Evolutionary conservation across 2,329 filamentous ascomycete genomes (phyloP).

Genomic region (Trematosphaeria pertusa): DNA sequence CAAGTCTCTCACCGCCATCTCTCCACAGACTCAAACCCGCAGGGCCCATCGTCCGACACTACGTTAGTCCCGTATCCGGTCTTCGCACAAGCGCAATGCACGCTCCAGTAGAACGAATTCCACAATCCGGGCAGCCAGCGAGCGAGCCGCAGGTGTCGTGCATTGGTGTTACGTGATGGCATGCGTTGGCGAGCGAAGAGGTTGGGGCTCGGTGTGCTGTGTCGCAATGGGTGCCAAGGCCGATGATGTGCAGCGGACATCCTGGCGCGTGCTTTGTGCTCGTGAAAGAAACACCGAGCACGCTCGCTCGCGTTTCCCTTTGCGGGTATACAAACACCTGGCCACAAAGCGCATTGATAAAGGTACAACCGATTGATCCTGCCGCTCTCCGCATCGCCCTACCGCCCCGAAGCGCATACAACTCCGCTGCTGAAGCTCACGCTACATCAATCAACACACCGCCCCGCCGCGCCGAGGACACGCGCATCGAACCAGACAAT

Average conservation of each 20-base stretch:
- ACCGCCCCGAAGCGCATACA: no score
- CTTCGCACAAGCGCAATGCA: no score
- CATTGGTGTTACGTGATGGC: constrained; percentile 3
- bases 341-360: not conserved
- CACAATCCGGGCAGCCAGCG: no score
- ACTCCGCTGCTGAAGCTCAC: not conserved
- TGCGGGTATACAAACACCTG: not conserved
- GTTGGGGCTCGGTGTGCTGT: no score
- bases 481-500: constrained; percentile 23
- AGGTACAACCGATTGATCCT: no score
- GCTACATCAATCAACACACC: not conserved
- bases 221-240: constrained; percentile 1
- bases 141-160: not conserved
- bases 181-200: no score
- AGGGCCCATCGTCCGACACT: no score
- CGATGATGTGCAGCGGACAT: constrained; percentile 1
- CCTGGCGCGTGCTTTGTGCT: not conserved
- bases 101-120: no score
- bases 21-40: no score
- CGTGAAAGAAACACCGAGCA: constrained; percentile 9
- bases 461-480: not conserved
- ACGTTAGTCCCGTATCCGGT: no score
- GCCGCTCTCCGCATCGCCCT: no score
- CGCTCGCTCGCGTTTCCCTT: not conserved
- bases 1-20: no score